These are phyloP conservation scores for Cercospora sojina DNA, from an alignment of 2,329 filamentous ascomycete genomes.

Conservation along the genomic window DNA sequence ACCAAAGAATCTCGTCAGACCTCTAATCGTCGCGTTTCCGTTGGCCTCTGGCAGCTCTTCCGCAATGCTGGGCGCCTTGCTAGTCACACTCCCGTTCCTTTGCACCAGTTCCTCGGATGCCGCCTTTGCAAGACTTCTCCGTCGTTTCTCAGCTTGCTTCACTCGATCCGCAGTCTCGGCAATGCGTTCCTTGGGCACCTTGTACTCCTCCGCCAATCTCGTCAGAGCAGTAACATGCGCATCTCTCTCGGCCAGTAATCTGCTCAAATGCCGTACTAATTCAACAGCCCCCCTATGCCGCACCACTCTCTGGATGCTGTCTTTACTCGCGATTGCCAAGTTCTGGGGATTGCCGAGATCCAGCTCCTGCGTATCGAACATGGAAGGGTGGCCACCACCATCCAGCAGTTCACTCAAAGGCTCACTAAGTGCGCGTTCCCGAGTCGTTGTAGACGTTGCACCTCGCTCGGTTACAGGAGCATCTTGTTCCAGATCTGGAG, in stretches of 20 bases:
- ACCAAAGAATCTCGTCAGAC: slow-evolving; percentile 36
- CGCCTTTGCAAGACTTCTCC: slow-evolving; percentile 29
- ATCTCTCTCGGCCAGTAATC: slow-evolving; percentile 36
- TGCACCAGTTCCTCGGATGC: slow-evolving; percentile 28
- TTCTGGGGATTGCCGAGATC: slow-evolving; percentile 29
- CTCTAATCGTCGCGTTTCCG: slow-evolving; percentile 25
- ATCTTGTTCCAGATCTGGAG: slow-evolving; percentile 10
- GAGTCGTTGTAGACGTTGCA: slow-evolving; percentile 2
- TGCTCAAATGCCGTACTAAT: slow-evolving; percentile 33
- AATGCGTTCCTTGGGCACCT: slow-evolving; percentile 32
- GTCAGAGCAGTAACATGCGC: slow-evolving; percentile 38
- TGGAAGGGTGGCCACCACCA: slow-evolving; percentile 29
- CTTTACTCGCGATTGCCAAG: slow-evolving; percentile 28
- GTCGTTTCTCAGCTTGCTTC: slow-evolving; percentile 33
- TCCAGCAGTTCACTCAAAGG: slow-evolving; percentile 34
- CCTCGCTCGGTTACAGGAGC: neutral
- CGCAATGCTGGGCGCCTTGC: slow-evolving; percentile 14
- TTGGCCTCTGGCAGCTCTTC: slow-evolving; percentile 14
- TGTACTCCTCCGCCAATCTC: slow-evolving; percentile 37
- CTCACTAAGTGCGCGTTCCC: slow-evolving; percentile 13
- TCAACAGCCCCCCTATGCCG: slow-evolving; percentile 35
- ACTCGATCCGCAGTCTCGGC: slow-evolving; percentile 30
- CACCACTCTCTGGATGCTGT: slow-evolving; percentile 32
- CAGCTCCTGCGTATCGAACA: slow-evolving; percentile 34
- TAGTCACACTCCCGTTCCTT: slow-evolving; percentile 17